phyloP scores from a whole-genome alignment of 2,329 filamentous ascomycete genomes.

The Fusarium solani-melongenae region DNA sequence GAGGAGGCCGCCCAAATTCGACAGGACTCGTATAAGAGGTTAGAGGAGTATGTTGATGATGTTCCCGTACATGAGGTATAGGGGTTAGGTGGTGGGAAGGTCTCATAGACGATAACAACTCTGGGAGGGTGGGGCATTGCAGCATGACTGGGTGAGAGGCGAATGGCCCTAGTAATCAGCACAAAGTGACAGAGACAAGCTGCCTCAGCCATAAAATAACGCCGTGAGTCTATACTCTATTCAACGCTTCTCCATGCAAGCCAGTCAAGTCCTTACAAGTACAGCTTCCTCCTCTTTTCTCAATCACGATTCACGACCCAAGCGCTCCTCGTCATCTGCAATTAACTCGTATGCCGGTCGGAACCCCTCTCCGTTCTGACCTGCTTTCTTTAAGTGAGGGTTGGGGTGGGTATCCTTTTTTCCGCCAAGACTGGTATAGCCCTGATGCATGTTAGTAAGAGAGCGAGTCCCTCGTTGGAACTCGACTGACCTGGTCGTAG shows the following conservation, averaged over 20 bases:
- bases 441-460: slow-evolving; percentile 47
- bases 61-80: not conserved
- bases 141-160: not conserved
- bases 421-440: slow-evolving; percentile 93
- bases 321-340: slow-evolving; percentile 80
- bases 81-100: not conserved
- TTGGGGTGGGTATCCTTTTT: slow-evolving; percentile 91
- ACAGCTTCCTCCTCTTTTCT: slow-evolving; percentile 5
- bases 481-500: slow-evolving; percentile 70
- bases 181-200: not conserved
- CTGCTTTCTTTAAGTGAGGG: slow-evolving; percentile 58
- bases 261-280: slow-evolving; percentile 22
- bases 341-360: slow-evolving; percentile 80
- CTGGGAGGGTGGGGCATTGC: not conserved
- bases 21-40: slow-evolving; percentile 3
- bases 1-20: slow-evolving; percentile 7
- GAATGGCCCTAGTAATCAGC: not conserved
- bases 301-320: slow-evolving; percentile 72
- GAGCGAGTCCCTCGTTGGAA: not conserved
- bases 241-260: slow-evolving; percentile 17
- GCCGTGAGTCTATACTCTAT: slow-evolving; percentile 36
- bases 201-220: slow-evolving; percentile 14
- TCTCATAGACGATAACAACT: no score
- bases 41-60: slow-evolving; percentile 10
- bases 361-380: slow-evolving; percentile 56